These are phyloP conservation scores for Pleodorina starrii DNA, from an alignment of 139 green algal genomes.

Conservation along the genomic window DNA sequence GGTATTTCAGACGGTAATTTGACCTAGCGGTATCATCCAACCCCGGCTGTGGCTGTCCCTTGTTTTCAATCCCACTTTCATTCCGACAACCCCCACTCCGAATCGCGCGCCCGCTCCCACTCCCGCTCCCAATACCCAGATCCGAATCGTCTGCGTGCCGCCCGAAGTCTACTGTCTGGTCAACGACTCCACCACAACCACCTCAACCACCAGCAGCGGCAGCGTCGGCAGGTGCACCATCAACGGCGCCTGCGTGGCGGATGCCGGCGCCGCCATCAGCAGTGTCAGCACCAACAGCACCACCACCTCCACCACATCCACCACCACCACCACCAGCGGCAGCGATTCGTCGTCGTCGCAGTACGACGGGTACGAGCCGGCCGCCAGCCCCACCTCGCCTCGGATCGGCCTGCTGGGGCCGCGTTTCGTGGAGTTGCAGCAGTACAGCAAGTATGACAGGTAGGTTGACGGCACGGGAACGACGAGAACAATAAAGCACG, in stretches of 20 bases:
- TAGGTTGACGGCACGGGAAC: constrained; percentile 6
- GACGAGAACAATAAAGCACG: too few species aligned
- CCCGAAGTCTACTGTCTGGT: constrained; percentile 36
- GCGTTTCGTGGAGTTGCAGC: constrained; percentile 29
- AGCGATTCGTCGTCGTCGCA: background rate
- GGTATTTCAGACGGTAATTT: too few species aligned
- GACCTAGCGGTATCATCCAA: too few species aligned
- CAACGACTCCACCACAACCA: too few species aligned
- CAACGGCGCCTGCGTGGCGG: constrained; percentile 15
- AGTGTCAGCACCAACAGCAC: background rate
- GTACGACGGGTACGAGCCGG: background rate
- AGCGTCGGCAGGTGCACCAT: constrained; percentile 23
- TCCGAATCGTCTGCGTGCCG: constrained; percentile 44
- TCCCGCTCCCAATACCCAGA: too few species aligned
- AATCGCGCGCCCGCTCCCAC: too few species aligned
- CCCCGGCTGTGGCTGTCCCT: too few species aligned
- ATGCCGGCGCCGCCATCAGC: background rate
- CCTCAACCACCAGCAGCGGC: background rate
- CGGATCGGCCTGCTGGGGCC: constrained; percentile 45
- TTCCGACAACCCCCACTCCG: too few species aligned
- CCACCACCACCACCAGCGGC: background rate
- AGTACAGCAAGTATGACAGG: constrained; percentile 45
- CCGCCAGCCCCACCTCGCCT: background rate
- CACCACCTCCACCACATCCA: background rate
- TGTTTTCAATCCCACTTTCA: too few species aligned